Evolutionary conservation across 768 basidiomycete genomes (phyloP).

Genomic region (Pisolithus albus): DNA sequence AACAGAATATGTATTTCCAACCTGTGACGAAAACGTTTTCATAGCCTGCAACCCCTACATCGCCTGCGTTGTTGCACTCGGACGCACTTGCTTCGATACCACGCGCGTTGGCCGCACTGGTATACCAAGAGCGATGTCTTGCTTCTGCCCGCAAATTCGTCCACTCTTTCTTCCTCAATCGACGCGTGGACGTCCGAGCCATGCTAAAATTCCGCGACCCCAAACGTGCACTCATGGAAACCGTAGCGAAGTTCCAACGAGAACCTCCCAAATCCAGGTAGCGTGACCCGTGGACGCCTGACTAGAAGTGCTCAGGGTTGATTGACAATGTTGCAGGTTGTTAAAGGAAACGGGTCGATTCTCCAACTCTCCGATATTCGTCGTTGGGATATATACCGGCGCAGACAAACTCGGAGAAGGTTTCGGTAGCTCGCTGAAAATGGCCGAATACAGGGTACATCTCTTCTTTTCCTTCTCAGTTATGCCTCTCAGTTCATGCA

Average conservation of each 20-base stretch:
- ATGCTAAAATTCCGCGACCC: constrained; percentile 83
- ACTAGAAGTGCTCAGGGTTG: not conserved
- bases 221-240: constrained; percentile 66
- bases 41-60: constrained; percentile 42
- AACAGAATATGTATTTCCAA: not conserved
- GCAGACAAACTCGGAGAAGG: constrained; percentile 87
- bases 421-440: constrained; percentile 71
- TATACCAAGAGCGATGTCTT: constrained; percentile 85
- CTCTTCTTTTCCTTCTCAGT: not conserved
- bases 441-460: constrained; percentile 68
- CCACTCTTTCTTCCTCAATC: constrained; percentile 81
- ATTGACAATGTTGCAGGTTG: constrained; percentile 41
- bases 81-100: constrained; percentile 88
- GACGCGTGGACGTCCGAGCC: constrained; percentile 71
- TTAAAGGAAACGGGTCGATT: constrained; percentile 90
- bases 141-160: constrained; percentile 82
- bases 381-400: constrained; percentile 91
- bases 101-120: constrained; percentile 77
- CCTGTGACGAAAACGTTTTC: not conserved
- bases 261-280: constrained; percentile 68
- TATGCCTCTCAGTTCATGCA: no score
- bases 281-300: not conserved
- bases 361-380: constrained; percentile 82
- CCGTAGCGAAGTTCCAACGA: constrained; percentile 60
- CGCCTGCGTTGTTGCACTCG: constrained; percentile 57